Base-by-base conservation (phyloP, 106 monocot genomes). In the Cymbidium sinense region DNA sequence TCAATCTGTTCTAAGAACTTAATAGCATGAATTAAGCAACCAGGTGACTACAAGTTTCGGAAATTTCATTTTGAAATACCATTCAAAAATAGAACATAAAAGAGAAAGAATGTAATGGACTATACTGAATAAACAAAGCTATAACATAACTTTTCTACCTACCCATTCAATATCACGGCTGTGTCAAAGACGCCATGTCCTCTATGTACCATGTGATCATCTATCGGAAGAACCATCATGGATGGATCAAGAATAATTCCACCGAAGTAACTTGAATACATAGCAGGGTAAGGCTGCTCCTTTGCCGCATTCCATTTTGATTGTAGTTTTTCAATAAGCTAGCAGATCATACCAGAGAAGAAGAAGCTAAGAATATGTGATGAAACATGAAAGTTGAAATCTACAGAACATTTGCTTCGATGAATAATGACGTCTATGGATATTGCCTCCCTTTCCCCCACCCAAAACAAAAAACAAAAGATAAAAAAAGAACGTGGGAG, bases 161-260 rank as follows among this genome's bases (percentile, higher is more conserved):
- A 91, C 94, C 92, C 92, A 77, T 95, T 78, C 81, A 95, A 50
- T 17, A 95, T 79, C 86, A 83, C 80, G 27, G 95, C 92, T 0
- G 93, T 93, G 64, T 93, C 93, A 69, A 93, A 90, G 51, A 93
- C 93, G 50, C 90, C 93, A 61, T 93, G 93, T 2, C 90, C 90
- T 82, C 93, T 82, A 43, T 87, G 89, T 37, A 86, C 85, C 91
- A 91, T 91, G 76, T 91, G 87, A 79, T 89, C 86, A 75, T 93
- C 89, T 13, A 95, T 83, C 2, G 90, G 95, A 81, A 93, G 78
- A 11, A 65, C 78, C 95, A 93, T 95, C 88, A 84, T 77, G 15
- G 92, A 78, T 2, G 92, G 92, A 80, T 95, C 95, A 29, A 88
- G 83, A 27, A 77, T 90, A 10, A 95, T 90, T 41, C 92, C 92